Evolutionary conservation across 192 early-diverging fungal genomes (phyloP), one percentile per base, ranked within the genome.

Genomic region (Rhizophagus prolifer): DNA sequence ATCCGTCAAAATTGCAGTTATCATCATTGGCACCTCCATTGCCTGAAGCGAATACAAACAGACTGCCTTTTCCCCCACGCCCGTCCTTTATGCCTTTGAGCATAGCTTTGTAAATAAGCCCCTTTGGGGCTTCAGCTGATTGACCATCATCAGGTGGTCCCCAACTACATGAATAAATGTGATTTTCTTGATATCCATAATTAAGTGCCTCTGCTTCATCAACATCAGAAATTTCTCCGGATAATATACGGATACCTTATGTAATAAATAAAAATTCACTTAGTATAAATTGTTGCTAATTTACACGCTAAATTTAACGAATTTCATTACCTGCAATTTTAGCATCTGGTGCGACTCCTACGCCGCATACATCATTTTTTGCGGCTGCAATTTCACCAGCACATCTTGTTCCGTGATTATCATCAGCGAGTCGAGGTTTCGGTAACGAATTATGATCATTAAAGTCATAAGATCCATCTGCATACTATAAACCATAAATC

Each of bases 141-240:
- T 80, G 80, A 8, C 98, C 98, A 78, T 95, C 88, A 78, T 99
- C 98, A 41, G 88, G 85, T 38, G 98, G 97, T 0, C 97, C 97
- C 97, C 97, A 99, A 50, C 90, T 92, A 83, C 97, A 98, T 19
- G 94, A 95, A 84, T 97, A 99, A 71, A 99, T 98, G 62, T 95
- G 90, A 81, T 94, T 99, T 19, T 91, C 87, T 59, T 99, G 87
- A 81, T 85, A 95, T 41, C 85, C 89, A 78, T 93, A 97, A 81
- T 95, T 98, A 36, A 98, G 88, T 26, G 95, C 93, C 16, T 87
- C 87, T 4, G 97, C 92, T 79, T 99, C 97, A 79, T 98, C 96
- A 26, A 86, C 94, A 78, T 98, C 95, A n/a, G 94, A 96, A 61
- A 98, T 89, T 14, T 86, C 86, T 41, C 88, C 92, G 5, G 95